Evolutionary conservation across 257 asterid species (phyloP).

Genomic region (Scutellaria barbata): DNA sequence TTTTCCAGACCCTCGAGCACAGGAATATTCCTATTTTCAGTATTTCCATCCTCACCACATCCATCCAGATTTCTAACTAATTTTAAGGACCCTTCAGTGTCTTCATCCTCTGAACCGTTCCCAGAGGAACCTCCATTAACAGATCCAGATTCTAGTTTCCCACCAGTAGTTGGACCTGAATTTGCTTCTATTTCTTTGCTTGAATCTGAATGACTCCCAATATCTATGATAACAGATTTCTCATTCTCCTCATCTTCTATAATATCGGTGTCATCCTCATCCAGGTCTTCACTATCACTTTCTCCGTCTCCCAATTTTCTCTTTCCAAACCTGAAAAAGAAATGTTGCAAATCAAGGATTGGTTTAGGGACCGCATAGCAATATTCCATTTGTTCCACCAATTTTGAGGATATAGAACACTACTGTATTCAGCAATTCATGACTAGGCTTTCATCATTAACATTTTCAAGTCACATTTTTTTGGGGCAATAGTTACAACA

Average conservation of each 20-base stretch:
- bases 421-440: constrained; percentile 11
- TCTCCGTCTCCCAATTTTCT: constrained; percentile 60
- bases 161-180: constrained; percentile 55
- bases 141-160: constrained; percentile 43
- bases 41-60: constrained; percentile 27
- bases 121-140: constrained; percentile 47
- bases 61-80: constrained; percentile 29
- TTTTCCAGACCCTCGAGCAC: constrained; percentile 38
- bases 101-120: constrained; percentile 66
- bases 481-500: background rate
- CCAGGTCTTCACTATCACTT: constrained; percentile 72
- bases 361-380: background rate
- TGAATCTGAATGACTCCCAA: constrained; percentile 60
- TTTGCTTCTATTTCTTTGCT: constrained; percentile 63
- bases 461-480: background rate
- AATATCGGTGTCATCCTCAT: constrained; percentile 37
- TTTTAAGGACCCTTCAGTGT: constrained; percentile 39
- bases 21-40: constrained; percentile 19
- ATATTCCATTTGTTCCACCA: constrained; percentile 5
- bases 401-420: background rate
- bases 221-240: constrained; percentile 62
- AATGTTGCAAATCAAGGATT: background rate
- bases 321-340: constrained; percentile 72
- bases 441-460: background rate
- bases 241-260: constrained; percentile 58